Percentiles rank a stretch among this genome's conserved stretches.
These are phyloP conservation scores for Cladosporium sp. DNA, from an alignment of 2,329 filamentous ascomycete species.

Conservation along the genomic window DNA sequence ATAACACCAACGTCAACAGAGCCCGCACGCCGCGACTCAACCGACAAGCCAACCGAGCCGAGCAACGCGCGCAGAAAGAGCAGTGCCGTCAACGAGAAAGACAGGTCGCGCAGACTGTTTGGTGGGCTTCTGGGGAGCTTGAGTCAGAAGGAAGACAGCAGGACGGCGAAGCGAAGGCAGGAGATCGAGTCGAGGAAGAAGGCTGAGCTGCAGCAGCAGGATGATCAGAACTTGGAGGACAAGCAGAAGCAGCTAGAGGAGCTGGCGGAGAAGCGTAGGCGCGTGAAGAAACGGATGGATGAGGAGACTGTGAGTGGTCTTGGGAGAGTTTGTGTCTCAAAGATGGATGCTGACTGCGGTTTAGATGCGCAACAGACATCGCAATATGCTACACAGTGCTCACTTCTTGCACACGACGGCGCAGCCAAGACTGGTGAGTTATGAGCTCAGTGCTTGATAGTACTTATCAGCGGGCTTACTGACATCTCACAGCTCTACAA, in stretches of 20 bases:
- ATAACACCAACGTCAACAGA: neutral
- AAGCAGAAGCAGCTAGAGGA: constrained; percentile 63
- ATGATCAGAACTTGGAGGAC: constrained; percentile 64
- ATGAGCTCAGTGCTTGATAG: no score
- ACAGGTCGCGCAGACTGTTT: constrained; percentile 80
- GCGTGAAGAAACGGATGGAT: constrained; percentile 71
- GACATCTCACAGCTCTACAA: constrained; percentile 68
- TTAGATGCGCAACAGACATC: constrained; percentile 67
- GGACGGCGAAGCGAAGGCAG: constrained; percentile 71
- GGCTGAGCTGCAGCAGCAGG: constrained; percentile 61
- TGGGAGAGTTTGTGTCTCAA: neutral
- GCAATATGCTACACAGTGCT: constrained; percentile 66
- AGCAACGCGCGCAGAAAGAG: constrained; percentile 19
- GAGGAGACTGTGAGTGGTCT: constrained; percentile 66
- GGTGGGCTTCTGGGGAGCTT: constrained; percentile 49
- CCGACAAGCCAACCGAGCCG: constrained; percentile 12
- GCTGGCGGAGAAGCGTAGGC: constrained; percentile 46
- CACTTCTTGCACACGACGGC: constrained; percentile 68
- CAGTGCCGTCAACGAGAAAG: constrained; percentile 63
- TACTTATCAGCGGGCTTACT: no score
- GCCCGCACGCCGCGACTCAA: neutral
- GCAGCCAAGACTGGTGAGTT: constrained; percentile 68
- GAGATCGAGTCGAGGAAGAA: constrained; percentile 75
- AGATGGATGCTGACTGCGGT: constrained; percentile 1
- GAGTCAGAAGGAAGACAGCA: constrained; percentile 49